Percentiles rank a stretch among this genome's conserved stretches.
phyloP scores from a whole-genome alignment of 1,139 yeast genomes.

The Arxiozyma slooffiae region DNA sequence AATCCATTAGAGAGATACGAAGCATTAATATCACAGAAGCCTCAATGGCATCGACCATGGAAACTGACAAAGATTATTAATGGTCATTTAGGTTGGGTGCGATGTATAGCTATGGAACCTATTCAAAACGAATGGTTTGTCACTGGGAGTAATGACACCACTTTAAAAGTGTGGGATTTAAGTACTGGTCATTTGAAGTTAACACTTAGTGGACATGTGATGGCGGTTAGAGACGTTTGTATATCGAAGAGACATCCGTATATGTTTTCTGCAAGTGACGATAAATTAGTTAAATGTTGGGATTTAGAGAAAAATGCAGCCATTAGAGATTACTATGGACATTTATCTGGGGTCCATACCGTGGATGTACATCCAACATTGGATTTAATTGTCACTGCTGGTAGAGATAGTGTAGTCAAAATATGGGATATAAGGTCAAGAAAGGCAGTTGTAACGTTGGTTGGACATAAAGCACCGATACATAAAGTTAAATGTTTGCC shows the following conservation, averaged over 20 bases:
- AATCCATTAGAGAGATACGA: neutral
- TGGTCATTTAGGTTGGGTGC: slow-evolving; percentile 92
- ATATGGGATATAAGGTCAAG: slow-evolving; percentile 92
- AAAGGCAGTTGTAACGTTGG: slow-evolving; percentile 60
- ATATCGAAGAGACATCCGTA: slow-evolving; percentile 75
- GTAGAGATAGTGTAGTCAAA: slow-evolving; percentile 77
- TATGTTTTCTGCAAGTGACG: slow-evolving; percentile 87
- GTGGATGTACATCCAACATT: slow-evolving; percentile 79
- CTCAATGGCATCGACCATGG: slow-evolving; percentile 57
- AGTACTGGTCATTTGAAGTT: slow-evolving; percentile 61
- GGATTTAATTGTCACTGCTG: slow-evolving; percentile 80
- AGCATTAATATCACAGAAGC: slow-evolving; percentile 24
- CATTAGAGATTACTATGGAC: slow-evolving; percentile 87
- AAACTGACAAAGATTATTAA: slow-evolving; percentile 61
- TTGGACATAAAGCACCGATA: slow-evolving; percentile 75
- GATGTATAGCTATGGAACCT: slow-evolving; percentile 72
- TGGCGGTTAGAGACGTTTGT: slow-evolving; percentile 74
- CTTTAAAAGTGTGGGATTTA: slow-evolving; percentile 87
- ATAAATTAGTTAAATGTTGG: slow-evolving; percentile 93
- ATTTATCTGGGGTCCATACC: slow-evolving; percentile 79
- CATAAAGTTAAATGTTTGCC: slow-evolving; percentile 57
- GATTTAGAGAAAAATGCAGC: slow-evolving; percentile 81
- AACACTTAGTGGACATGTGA: slow-evolving; percentile 80
- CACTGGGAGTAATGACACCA: slow-evolving; percentile 81
- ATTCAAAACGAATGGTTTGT: slow-evolving; percentile 77